Percentiles rank a stretch among this genome's conserved stretches.
These are phyloP conservation scores for Trypanosoma conorhini DNA, from an alignment of 208 protist species.

Conservation along the genomic window DNA sequence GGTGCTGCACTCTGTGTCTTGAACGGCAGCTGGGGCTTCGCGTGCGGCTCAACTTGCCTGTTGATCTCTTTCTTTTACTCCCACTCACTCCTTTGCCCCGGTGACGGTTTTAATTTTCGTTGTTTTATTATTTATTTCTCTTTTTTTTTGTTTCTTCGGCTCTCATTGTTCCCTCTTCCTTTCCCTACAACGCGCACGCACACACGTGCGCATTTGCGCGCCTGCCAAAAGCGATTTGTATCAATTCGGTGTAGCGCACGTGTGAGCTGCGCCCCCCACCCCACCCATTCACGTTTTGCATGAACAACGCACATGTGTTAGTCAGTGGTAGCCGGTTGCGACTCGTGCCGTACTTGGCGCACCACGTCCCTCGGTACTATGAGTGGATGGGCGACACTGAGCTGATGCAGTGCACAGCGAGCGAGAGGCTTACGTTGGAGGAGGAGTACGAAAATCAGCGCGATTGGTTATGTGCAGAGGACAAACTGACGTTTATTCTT, in stretches of 20 bases:
- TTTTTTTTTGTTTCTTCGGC: constrained; percentile 4
- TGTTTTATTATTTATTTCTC: constrained; percentile 17
- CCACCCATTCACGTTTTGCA: constrained; percentile 30
- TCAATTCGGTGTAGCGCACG: too few relatives aligned
- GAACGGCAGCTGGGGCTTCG: not conserved
- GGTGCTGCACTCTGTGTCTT: not conserved
- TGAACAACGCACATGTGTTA: constrained; percentile 85
- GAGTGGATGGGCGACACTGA: constrained; percentile 85
- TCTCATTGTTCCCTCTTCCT: constrained; percentile 26
- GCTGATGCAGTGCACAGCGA: constrained; percentile 75
- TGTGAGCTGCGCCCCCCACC: not conserved
- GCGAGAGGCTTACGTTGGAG: constrained; percentile 80
- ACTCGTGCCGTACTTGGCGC: constrained; percentile 82
- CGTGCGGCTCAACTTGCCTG: too few relatives aligned
- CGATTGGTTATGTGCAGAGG: constrained; percentile 68
- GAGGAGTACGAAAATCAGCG: constrained; percentile 91
- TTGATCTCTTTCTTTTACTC: too few relatives aligned
- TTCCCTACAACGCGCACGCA: constrained; percentile 4
- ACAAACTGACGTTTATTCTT: constrained; percentile 94
- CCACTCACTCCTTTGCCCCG: not conserved
- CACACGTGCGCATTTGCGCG: too few relatives aligned
- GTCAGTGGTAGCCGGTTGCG: constrained; percentile 47
- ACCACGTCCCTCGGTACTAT: constrained; percentile 87
- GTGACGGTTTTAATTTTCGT: not conserved
- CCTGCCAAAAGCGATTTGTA: too few relatives aligned